Base-by-base conservation (phyloP, 169 alveolate genomes). In the Eimeria brunetti region DNA sequence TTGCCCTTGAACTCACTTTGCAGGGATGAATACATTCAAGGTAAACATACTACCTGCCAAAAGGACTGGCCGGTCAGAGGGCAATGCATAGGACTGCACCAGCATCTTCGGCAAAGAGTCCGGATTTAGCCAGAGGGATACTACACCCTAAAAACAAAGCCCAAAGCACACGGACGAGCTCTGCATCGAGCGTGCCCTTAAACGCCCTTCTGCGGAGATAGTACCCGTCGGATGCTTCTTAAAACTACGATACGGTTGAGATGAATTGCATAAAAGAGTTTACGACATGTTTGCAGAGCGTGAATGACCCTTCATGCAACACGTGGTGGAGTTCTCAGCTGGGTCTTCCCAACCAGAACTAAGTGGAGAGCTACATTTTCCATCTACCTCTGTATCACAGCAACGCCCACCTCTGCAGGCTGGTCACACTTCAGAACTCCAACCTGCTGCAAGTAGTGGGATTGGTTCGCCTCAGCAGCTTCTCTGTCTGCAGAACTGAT, bases 1-100 rank as follows among this genome's bases (percentile, higher is more conserved):
- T n/a, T 69, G 51, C 8, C 49, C 24, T n/a, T n/a, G 20, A 76
- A 75, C 97, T 96, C 69, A 95, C 96, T 95, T 97, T 38, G 96
- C 95, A 41, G 92, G 96, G 64, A 95, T 85, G 88, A 88, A 91
- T 73, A 91, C 94, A 49, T 94, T 94, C 84, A 94, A 41, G 75
- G 91, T 86, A 73, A 94, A 94, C 96, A 94, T 94, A 86, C 91
- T 94, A 60, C 75, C 20, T 41, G 46, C 83, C 53, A 94, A 49
- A 22, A 81, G 88, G 36, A 85, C 88, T 24, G 78, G 84, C 81
- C 96, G 93, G 81, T 51, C 88, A n/a, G 88, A 88, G 5, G 96
- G 94, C 49, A 91, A 33, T 2, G 95, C 80, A 75, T 93, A 93
- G 11, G 86, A 80, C 71, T 56, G 76, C 71, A 85, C 96, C 44